Percentiles rank a stretch among this genome's conserved stretches.
phyloP scores from a whole-genome alignment of 306 rosid genomes.

The Acacia crassicarpa region DNA sequence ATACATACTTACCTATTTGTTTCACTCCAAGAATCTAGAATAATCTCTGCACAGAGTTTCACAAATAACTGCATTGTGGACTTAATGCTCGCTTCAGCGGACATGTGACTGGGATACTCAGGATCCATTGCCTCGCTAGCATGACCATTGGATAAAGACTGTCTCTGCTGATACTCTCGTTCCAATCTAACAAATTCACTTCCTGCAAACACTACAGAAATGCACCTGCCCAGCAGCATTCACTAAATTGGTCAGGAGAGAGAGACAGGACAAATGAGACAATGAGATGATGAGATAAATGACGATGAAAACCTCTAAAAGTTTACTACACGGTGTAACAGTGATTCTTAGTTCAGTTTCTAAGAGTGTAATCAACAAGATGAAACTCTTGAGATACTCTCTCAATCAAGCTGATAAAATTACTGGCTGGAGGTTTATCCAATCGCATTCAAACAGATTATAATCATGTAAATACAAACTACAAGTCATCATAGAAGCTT shows the following conservation, averaged over 20 bases:
- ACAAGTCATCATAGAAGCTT: slow-evolving; percentile 12
- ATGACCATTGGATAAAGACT: slow-evolving; percentile 68
- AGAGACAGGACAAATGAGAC: not conserved
- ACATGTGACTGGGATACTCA: slow-evolving; percentile 57
- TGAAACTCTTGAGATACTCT: slow-evolving; percentile 22
- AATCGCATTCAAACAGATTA: slow-evolving; percentile 25
- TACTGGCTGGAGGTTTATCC: slow-evolving; percentile 23
- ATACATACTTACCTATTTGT: slow-evolving; percentile 51
- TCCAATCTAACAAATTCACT: slow-evolving; percentile 93
- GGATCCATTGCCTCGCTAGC: slow-evolving; percentile 54
- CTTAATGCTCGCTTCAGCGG: slow-evolving; percentile 87
- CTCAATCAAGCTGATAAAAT: slow-evolving; percentile 6
- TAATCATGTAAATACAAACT: slow-evolving; percentile 26
- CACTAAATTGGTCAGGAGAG: slow-evolving; percentile 27
- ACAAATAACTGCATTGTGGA: slow-evolving; percentile 88
- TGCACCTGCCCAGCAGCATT: slow-evolving; percentile 66
- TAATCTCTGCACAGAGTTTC: slow-evolving; percentile 75
- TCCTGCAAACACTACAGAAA: slow-evolving; percentile 89
- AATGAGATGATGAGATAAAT: not conserved
- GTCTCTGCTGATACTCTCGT: slow-evolving; percentile 73
- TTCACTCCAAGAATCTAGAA: slow-evolving; percentile 91
- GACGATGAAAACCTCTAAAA: not conserved
- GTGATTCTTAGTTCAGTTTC: slow-evolving; percentile 14
- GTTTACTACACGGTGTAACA: not conserved
- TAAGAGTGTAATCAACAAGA: slow-evolving; percentile 4